Evolutionary conservation across 208 protist species (phyloP).

Genomic region (Endotrypanum monterogeii): DNA sequence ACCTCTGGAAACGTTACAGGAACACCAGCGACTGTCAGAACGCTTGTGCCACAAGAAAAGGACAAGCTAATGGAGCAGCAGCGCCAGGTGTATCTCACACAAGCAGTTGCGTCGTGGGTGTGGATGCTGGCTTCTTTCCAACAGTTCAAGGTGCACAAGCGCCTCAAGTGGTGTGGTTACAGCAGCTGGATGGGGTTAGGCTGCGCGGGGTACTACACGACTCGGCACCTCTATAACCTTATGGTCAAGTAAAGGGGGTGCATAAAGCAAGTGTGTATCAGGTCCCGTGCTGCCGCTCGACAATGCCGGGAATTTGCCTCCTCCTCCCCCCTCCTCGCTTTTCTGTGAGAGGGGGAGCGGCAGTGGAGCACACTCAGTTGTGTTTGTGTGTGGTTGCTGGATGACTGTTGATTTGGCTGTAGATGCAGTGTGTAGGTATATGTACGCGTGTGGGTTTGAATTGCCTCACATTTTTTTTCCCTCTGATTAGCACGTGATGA

Average conservation of each 20-base stretch:
- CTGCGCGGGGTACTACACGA: slow-evolving; percentile 66
- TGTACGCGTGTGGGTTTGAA: not conserved
- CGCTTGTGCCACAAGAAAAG: not conserved
- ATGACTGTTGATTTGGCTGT: not conserved
- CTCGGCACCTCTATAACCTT: slow-evolving; percentile 62
- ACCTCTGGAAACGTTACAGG: not conserved
- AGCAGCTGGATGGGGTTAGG: slow-evolving; percentile 78
- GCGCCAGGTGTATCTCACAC: slow-evolving; percentile 60
- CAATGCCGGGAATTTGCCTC: too few species aligned
- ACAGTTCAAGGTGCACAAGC: slow-evolving; percentile 74
- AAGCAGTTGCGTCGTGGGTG: slow-evolving; percentile 74
- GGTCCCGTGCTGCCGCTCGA: too few species aligned
- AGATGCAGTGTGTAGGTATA: not conserved
- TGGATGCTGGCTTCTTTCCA: slow-evolving; percentile 84
- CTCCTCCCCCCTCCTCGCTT: too few species aligned
- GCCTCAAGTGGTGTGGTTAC: slow-evolving; percentile 80
- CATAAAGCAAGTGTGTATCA: too few species aligned
- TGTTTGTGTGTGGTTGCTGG: not conserved
- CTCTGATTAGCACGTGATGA: not conserved
- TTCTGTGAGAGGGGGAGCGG: too few species aligned
- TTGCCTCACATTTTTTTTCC: slow-evolving; percentile 2
- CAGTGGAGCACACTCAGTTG: too few species aligned
- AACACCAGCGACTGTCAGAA: not conserved
- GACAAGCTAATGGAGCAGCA: slow-evolving; percentile 28
- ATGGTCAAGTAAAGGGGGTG: slow-evolving; percentile 28